These are phyloP conservation scores for Choiromyces venosus DNA, from an alignment of 495 filamentous ascomycete species.

Conservation along the genomic window DNA sequence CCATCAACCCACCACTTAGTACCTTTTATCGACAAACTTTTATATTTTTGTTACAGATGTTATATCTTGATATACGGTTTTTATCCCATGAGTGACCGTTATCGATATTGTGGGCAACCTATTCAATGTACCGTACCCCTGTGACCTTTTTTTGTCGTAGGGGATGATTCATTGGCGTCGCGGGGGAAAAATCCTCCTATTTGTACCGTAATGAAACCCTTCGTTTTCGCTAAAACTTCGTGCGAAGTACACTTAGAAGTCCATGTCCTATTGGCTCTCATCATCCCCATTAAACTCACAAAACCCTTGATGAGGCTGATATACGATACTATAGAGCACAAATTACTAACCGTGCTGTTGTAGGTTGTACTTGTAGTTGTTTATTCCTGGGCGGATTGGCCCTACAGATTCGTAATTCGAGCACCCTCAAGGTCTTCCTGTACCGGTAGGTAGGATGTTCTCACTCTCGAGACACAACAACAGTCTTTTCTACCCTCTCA, in stretches of 20 bases:
- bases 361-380: conserved; percentile 36
- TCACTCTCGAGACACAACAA: conserved; percentile 31
- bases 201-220: background rate
- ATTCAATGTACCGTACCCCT: background rate
- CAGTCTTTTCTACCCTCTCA: conserved; percentile 22
- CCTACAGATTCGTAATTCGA: conserved; percentile 31
- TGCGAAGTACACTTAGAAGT: background rate
- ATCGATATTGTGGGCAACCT: background rate
- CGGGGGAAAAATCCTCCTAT: background rate
- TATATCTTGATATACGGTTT: background rate
- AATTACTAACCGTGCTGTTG: conserved; percentile 18
- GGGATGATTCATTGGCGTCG: background rate
- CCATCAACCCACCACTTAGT: background rate
- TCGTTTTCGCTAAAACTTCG: background rate
- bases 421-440: conserved; percentile 17
- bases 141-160: background rate
- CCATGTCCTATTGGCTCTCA: background rate
- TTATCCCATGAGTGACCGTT: background rate
- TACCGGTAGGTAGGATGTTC: conserved; percentile 9
- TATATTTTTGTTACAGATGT: background rate
- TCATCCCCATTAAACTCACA: background rate
- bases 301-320: background rate
- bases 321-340: background rate
- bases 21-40: background rate
- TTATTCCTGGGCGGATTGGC: conserved; percentile 33